Percentiles rank a stretch among this genome's conserved stretches.
These are phyloP conservation scores for Juglanconis oblonga DNA, from an alignment of 2,329 filamentous ascomycete species.

Conservation along the genomic window DNA sequence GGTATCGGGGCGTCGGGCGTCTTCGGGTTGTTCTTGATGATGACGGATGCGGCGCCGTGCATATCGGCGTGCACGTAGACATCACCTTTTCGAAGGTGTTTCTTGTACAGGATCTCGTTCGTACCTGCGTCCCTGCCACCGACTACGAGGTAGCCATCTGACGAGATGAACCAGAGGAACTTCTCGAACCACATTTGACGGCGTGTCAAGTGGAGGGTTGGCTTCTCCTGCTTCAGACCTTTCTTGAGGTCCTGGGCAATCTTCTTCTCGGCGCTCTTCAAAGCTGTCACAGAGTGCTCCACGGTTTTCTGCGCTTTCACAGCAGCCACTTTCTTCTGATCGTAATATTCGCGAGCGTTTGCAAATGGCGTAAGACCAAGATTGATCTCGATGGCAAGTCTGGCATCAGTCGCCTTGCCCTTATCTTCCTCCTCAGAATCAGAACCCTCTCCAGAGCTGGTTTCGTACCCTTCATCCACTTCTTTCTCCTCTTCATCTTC, in stretches of 20 bases:
- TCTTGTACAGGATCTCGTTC: slow-evolving; percentile 86
- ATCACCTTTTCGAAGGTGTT: slow-evolving; percentile 83
- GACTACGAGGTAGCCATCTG: slow-evolving; percentile 89
- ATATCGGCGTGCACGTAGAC: slow-evolving; percentile 90
- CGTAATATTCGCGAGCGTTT: slow-evolving; percentile 90
- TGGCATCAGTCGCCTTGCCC: slow-evolving; percentile 45
- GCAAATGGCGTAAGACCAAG: slow-evolving; percentile 79
- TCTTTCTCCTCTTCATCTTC: slow-evolving; percentile 61
- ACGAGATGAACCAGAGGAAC: slow-evolving; percentile 92
- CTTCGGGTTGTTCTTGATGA: slow-evolving; percentile 83
- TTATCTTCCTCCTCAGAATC: slow-evolving; percentile 33
- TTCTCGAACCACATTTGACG: slow-evolving; percentile 96
- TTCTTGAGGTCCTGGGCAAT: slow-evolving; percentile 83
- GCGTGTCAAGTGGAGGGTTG: slow-evolving; percentile 76
- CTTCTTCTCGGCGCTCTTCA: slow-evolving; percentile 89
- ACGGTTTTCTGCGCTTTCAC: slow-evolving; percentile 85
- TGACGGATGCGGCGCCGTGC: slow-evolving; percentile 75
- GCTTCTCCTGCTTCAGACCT: slow-evolving; percentile 87
- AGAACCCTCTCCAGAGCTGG: slow-evolving; percentile 55
- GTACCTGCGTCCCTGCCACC: slow-evolving; percentile 87
- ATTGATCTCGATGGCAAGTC: slow-evolving; percentile 77
- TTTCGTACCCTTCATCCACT: slow-evolving; percentile 56
- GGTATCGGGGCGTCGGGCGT: slow-evolving; percentile 83
- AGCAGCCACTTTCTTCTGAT: slow-evolving; percentile 79
- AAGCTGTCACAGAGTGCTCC: slow-evolving; percentile 73